These are phyloP conservation scores for Cyclotella distinguenda DNA, from an alignment of 108 stramenopile genomes.

Conservation along the genomic window DNA sequence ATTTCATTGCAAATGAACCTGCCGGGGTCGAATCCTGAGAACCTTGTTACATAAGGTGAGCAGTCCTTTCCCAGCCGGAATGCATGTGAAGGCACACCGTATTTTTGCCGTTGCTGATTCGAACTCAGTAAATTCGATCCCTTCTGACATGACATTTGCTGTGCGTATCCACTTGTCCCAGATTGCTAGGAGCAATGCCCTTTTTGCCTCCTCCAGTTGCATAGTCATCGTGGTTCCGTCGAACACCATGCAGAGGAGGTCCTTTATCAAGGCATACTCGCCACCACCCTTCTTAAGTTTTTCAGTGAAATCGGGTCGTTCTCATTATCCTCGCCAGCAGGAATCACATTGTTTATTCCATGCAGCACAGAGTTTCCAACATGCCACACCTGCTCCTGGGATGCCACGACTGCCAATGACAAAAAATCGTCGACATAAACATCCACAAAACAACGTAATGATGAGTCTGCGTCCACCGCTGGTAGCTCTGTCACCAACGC, in stretches of 20 bases:
- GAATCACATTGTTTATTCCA: constrained; percentile 19
- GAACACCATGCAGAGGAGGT: neutral
- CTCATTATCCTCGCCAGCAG: constrained; percentile 1
- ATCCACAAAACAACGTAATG: constrained; percentile 11
- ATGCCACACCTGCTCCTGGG: neutral
- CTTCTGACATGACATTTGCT: neutral
- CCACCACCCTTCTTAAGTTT: neutral
- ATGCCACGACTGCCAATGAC: neutral
- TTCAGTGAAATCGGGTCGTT: constrained; percentile 12
- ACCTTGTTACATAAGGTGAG: neutral
- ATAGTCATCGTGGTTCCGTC: neutral
- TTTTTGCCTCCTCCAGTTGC: neutral
- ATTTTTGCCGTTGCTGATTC: neutral
- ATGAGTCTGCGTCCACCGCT: neutral
- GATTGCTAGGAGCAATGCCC: neutral
- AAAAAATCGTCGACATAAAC: constrained; percentile 42
- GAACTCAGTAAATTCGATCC: neutral
- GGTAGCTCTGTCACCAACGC: neutral
- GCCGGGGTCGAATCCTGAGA: neutral
- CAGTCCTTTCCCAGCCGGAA: constrained; percentile 7
- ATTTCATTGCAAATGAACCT: neutral
- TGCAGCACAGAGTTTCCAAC: constrained; percentile 9
- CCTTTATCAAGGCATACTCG: neutral
- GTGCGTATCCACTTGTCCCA: neutral
- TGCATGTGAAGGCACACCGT: neutral